Evolutionary conservation across 2,329 filamentous ascomycete species (phyloP).

Genomic region (Monosporascus sp.): DNA sequence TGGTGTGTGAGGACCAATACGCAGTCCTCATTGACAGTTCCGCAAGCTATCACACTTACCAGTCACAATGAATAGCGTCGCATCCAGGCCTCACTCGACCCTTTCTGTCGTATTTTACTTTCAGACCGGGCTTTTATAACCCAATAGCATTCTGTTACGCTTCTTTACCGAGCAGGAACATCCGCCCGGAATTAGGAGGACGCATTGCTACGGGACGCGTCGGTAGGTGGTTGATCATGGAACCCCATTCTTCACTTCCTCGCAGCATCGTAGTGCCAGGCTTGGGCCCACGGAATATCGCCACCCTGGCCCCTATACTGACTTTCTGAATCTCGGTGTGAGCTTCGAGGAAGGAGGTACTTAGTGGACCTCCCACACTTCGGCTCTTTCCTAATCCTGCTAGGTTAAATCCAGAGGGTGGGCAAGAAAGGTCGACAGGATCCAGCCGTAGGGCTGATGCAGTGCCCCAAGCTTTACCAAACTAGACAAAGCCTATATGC

Average conservation of each 20-base stretch:
- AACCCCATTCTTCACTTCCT: too few relatives aligned
- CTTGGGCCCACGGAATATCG: neutral
- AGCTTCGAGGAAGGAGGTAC: neutral
- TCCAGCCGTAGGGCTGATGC: slow-evolving; percentile 19
- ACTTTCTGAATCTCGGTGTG: neutral
- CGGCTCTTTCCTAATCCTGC: neutral
- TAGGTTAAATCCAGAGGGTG: neutral
- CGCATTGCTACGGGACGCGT: too few relatives aligned
- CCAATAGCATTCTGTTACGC: neutral
- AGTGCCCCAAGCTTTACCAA: slow-evolving; percentile 11
- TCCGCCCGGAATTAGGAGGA: too few relatives aligned
- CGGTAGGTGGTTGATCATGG: too few relatives aligned
- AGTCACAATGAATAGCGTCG: neutral
- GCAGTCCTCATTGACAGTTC: neutral
- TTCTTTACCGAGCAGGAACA: neutral
- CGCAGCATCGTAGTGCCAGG: too few relatives aligned
- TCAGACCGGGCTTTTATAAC: neutral
- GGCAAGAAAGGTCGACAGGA: slow-evolving; percentile 9
- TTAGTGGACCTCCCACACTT: neutral
- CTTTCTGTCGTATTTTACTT: neutral
- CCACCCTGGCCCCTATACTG: neutral
- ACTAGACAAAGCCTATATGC: slow-evolving; percentile 9
- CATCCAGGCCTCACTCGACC: neutral
- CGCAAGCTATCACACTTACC: neutral
- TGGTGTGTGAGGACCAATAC: neutral